Evolutionary conservation across 2,329 filamentous ascomycete species (phyloP).

Genomic region (Tolypocladium nubicola): DNA sequence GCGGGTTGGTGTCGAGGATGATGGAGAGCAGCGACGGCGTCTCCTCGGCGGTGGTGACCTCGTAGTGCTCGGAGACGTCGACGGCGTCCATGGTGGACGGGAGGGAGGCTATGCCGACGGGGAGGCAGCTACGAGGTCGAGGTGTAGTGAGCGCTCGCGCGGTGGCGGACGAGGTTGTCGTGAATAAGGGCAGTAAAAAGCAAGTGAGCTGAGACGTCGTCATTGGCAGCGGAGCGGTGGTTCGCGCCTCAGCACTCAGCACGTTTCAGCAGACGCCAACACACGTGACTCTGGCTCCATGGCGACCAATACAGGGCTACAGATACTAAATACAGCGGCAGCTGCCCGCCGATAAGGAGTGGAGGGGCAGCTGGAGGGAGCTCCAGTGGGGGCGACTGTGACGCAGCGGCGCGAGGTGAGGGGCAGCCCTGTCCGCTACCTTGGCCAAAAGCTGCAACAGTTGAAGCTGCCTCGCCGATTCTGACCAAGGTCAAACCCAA

Average conservation of each 20-base stretch:
- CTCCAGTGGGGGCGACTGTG: not conserved
- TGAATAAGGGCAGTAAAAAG: not conserved
- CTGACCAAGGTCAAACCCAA: not conserved
- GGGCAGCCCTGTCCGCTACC: not conserved
- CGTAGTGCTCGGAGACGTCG: slow-evolving; percentile 52
- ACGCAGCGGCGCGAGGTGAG: not conserved
- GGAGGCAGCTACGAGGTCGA: slow-evolving; percentile 22
- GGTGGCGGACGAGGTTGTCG: not conserved
- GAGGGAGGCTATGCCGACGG: slow-evolving; percentile 7
- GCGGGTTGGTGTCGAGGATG: slow-evolving; percentile 91
- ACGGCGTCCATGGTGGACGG: slow-evolving; percentile 36
- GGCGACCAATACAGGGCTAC: not conserved
- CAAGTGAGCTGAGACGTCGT: not conserved
- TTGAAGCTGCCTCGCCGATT: not conserved
- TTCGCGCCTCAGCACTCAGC: not conserved
- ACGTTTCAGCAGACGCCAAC: not conserved
- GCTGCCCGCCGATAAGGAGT: no score
- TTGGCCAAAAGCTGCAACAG: no score
- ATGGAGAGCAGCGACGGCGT: slow-evolving; percentile 79
- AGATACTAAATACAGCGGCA: no score
- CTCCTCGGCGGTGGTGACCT: slow-evolving; percentile 41
- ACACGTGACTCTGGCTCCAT: not conserved
- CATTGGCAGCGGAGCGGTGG: not conserved
- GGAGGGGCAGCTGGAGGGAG: not conserved
- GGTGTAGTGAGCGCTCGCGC: not conserved